Conservation (phyloP, 495 filamentous ascomycete species). For the Gamarada debralockiae region DNA sequence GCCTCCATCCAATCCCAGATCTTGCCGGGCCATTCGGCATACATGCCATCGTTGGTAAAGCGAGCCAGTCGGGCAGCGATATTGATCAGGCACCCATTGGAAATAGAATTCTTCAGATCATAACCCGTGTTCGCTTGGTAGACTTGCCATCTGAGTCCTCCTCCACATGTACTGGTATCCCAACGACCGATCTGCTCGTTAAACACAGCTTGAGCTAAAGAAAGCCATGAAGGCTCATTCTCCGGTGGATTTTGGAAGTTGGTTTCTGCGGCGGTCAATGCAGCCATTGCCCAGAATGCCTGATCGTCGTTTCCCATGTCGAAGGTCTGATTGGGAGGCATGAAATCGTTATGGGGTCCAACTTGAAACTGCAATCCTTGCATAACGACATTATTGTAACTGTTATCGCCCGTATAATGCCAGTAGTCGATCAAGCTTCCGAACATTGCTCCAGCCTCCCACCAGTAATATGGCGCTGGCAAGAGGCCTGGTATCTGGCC, state of each 20-base stretch:
- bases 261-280: conserved; percentile 61
- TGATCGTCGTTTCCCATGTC: conserved; percentile 52
- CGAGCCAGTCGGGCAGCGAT: conserved; percentile 68
- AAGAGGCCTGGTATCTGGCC: conserved; percentile 7
- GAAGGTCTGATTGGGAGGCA: conserved; percentile 42
- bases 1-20: conserved; percentile 65
- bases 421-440: conserved; percentile 72
- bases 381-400: conserved; percentile 59
- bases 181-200: conserved; percentile 66
- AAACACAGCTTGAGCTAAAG: conserved; percentile 73
- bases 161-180: conserved; percentile 57
- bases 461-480: conserved; percentile 52
- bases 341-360: conserved; percentile 60
- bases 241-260: conserved; percentile 53
- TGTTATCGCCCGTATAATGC: conserved; percentile 63
- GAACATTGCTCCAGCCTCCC: conserved; percentile 71
- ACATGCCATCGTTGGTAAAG: conserved; percentile 73
- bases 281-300: conserved; percentile 61
- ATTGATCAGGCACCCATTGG: conserved; percentile 78
- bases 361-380: conserved; percentile 63
- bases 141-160: conserved; percentile 64
- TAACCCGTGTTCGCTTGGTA: conserved; percentile 56
- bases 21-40: conserved; percentile 67
- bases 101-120: conserved; percentile 70
- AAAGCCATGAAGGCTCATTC: conserved; percentile 61